These are phyloP conservation scores for Trypanosoma mega DNA, from an alignment of 208 protist genomes.

Conservation along the genomic window DNA sequence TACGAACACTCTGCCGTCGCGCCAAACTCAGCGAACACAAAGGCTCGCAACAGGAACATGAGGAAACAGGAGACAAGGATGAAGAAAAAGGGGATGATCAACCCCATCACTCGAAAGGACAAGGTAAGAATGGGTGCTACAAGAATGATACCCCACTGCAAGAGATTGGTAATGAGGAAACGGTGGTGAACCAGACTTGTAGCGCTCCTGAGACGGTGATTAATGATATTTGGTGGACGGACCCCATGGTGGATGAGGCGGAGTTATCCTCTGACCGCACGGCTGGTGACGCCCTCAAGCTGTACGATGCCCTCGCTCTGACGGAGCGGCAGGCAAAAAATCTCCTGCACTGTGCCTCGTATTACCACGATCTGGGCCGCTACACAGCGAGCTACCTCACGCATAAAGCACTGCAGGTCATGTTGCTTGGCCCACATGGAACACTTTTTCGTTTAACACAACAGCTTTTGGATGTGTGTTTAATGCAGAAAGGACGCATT, in stretches of 20 bases:
- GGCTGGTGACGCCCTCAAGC: neutral
- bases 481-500: slow-evolving; percentile 56
- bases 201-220: slow-evolving; percentile 2
- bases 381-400: slow-evolving; percentile 62
- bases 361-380: slow-evolving; percentile 58
- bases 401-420: slow-evolving; percentile 82
- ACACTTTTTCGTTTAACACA: slow-evolving; percentile 48
- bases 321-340: slow-evolving; percentile 33
- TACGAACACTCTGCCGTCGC: slow-evolving; percentile 7
- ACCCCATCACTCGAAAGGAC: too few relatives aligned
- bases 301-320: neutral
- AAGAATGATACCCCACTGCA: too few relatives aligned
- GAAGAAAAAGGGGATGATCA: too few relatives aligned
- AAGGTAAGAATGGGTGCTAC: too few relatives aligned
- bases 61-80: too few relatives aligned
- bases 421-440: slow-evolving; percentile 71
- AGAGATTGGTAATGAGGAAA: neutral
- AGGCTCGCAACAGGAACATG: too few relatives aligned
- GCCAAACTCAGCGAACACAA: too few relatives aligned
- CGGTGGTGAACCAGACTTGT: neutral
- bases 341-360: slow-evolving; percentile 51
- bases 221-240: slow-evolving; percentile 28
- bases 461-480: slow-evolving; percentile 63
- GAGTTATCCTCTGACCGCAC: neutral
- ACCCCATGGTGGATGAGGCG: slow-evolving; percentile 26